Evolutionary conservation across 345 rosid genomes (phyloP), one percentile per base, ranked within the genome.

Genomic region (Salix exigua): DNA sequence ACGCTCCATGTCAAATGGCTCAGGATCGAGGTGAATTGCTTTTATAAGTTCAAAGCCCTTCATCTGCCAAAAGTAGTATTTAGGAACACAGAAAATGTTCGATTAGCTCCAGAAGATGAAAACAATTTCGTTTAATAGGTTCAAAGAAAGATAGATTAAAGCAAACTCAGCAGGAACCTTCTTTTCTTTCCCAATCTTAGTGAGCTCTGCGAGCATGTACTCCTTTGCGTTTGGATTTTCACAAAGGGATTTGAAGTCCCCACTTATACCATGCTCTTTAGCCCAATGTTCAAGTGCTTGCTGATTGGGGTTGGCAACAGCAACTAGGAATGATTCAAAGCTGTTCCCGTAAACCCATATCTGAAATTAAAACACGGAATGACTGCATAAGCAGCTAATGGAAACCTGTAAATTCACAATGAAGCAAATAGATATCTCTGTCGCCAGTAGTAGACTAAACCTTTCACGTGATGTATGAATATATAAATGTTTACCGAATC

Each of bases 311-410:
- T 91, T 92, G 40, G 83, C 90, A 68, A 94, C 92, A n/a, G 98
- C 97, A 63, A 96, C 85, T 5, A 92, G 93, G 88, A 81, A 92
- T 17, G 98, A 88, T 86, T 96, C 97, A n/a, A 82, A 92, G 89
- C 99, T 96, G 89, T 85, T 96, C 40, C 99, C 98, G 61, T 96
- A 96, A 23, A 96, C 90, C 98, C 98, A 94, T 79, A 96, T 77
- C 98, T 96, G 87, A 78, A 80, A 79, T 66, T 69, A 30, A 71
- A 74, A 79, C 69, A 72, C 46, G 42, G 55, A 30, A 71, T 16
- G 10, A n/a, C 7, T 6, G 23, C 14, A 37, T 74, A 30, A 51
- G 31, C 38, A 38, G 74, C 25, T 25, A 26, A 37, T 44, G 65
- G 28, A 61, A 40, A 67, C 48, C 61, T 53, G 61, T 25, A 53